phyloP scores from a whole-genome alignment of 257 asterid species.

The Solanum rostratum region DNA sequence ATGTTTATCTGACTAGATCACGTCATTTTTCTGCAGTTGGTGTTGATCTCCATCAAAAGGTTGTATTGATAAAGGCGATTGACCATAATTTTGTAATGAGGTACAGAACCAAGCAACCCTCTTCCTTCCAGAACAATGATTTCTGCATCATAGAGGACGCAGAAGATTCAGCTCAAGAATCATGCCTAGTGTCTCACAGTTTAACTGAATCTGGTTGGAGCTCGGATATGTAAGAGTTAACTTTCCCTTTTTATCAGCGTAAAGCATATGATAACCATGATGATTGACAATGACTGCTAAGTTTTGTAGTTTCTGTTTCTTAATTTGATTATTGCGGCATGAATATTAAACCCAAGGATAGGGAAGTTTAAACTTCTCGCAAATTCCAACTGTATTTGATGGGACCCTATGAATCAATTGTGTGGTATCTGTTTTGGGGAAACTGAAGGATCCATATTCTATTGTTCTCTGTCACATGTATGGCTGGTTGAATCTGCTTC shows the following conservation, averaged over 20 bases:
- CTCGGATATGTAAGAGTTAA: slow-evolving; percentile 42
- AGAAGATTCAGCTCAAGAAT: slow-evolving; percentile 20
- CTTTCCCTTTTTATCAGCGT: not conserved
- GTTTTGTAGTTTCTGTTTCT: not conserved
- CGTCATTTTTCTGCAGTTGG: slow-evolving; percentile 53
- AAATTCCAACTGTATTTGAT: not conserved
- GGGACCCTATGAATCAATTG: not conserved
- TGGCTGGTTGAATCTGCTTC: not conserved
- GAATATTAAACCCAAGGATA: not conserved
- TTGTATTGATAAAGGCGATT: slow-evolving; percentile 40
- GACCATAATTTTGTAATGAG: slow-evolving; percentile 18
- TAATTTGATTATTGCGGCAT: not conserved
- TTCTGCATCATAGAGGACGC: slow-evolving; percentile 24
- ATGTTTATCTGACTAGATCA: slow-evolving; percentile 1
- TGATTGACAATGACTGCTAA: not conserved
- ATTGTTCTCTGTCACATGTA: not conserved
- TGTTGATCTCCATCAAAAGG: slow-evolving; percentile 74
- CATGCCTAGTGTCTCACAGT: slow-evolving; percentile 16
- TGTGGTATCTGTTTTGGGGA: not conserved
- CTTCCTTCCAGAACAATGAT: slow-evolving; percentile 33
- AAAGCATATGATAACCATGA: not conserved
- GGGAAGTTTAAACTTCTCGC: not conserved
- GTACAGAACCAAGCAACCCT: slow-evolving; percentile 22
- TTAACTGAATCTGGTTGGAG: slow-evolving; percentile 24
- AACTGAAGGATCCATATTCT: not conserved